A percentile compares a stretch with the other conserved stretches of the same genome.
These are phyloP conservation scores for Microglena sp. DNA, from an alignment of 139 green algal genomes.

Conservation along the genomic window DNA sequence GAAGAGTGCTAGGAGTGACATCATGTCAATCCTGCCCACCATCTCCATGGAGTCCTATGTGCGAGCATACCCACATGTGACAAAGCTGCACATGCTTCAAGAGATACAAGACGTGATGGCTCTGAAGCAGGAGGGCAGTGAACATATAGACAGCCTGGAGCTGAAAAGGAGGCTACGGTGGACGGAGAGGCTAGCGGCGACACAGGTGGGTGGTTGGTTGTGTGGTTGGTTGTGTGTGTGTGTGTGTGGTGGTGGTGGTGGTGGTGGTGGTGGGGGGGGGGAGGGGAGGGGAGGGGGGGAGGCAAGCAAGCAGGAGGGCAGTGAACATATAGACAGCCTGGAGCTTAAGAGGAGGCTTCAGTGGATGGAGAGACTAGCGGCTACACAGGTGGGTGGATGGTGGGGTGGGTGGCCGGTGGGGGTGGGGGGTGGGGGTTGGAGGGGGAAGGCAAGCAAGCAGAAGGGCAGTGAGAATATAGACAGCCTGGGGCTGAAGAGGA, in stretches of 20 bases:
- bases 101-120: conserved; percentile 20
- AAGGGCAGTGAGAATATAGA: not conserved
- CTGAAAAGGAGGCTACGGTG: conserved; percentile 44
- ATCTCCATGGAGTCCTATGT: conserved; percentile 77
- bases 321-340: not conserved
- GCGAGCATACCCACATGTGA: conserved; percentile 77
- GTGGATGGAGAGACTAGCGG: conserved; percentile 61
- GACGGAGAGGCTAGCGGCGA: conserved; percentile 55
- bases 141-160: not conserved
- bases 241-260: not conserved
- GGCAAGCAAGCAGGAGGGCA: too few relatives aligned
- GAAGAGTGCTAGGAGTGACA: conserved; percentile 28
- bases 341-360: conserved; percentile 24
- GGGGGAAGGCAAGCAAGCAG: not conserved
- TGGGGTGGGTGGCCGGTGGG: not conserved
- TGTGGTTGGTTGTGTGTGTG: not conserved
- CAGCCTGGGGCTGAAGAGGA: not conserved
- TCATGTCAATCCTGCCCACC: conserved; percentile 65
- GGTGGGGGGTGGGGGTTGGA: not conserved
- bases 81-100: conserved; percentile 78
- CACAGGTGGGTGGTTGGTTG: conserved; percentile 31
- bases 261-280: too few relatives aligned
- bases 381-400: conserved; percentile 41
- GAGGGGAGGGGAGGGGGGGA: too few relatives aligned
- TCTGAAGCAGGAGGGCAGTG: conserved; percentile 5